phyloP scores from a whole-genome alignment of 2,329 filamentous ascomycete genomes.

The Ophiostoma sp. region DNA sequence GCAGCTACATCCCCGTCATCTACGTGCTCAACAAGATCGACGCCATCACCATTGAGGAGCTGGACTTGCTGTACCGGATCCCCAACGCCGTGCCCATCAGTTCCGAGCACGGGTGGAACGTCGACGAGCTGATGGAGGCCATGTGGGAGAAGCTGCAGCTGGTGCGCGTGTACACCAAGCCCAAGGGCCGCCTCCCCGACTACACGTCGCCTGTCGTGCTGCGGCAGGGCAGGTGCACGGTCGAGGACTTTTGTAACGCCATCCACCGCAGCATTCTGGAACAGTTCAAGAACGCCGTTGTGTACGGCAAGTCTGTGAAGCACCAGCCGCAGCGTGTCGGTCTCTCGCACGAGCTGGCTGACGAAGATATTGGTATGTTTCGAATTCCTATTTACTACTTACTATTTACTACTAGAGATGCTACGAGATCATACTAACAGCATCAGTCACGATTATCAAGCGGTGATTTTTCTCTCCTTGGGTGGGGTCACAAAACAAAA shows the following conservation, averaged over 20 bases:
- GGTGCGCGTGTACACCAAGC: conserved; percentile 93
- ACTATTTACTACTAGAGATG: too few species aligned
- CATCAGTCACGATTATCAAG: conserved; percentile 61
- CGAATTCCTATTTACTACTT: not conserved
- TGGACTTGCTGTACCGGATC: conserved; percentile 93
- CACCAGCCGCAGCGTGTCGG: conserved; percentile 97
- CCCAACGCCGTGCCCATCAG: conserved; percentile 96
- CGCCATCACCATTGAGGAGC: conserved; percentile 92
- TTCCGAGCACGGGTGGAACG: conserved; percentile 95
- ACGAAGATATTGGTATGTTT: conserved; percentile 74
- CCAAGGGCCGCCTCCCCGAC: conserved; percentile 90
- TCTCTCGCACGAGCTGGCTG: conserved; percentile 80
- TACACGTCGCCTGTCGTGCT: conserved; percentile 89
- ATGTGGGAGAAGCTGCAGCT: conserved; percentile 97
- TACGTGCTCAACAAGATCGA: conserved; percentile 99
- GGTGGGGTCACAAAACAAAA: not conserved
- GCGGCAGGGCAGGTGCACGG: conserved; percentile 72
- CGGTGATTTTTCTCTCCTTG: conserved; percentile 40
- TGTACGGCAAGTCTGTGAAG: conserved; percentile 97
- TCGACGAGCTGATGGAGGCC: conserved; percentile 91
- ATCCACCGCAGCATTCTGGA: conserved; percentile 96
- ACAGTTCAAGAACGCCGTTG: conserved; percentile 90
- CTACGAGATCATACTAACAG: conserved; percentile 2
- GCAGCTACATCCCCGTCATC: conserved; percentile 97
- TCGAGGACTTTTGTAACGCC: conserved; percentile 97